These are phyloP conservation scores for Candida ficus DNA, from an alignment of 805 yeast species.

Conservation along the genomic window DNA sequence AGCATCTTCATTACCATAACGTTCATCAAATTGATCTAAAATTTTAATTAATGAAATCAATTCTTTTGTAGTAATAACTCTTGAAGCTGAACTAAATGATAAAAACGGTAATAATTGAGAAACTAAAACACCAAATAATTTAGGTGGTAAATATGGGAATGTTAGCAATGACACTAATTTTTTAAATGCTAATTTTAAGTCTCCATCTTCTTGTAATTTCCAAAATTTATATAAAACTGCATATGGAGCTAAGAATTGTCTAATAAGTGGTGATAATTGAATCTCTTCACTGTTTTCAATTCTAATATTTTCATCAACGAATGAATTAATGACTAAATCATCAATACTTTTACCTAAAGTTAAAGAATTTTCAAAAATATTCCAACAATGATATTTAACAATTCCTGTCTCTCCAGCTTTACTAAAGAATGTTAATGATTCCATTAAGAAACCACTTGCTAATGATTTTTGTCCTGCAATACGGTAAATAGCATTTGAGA, in stretches of 20 bases:
- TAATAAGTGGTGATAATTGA: conserved; percentile 48
- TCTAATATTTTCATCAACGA: conserved; percentile 34
- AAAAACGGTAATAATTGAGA: conserved; percentile 44
- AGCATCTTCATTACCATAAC: conserved; percentile 3
- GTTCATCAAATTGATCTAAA: conserved; percentile 19
- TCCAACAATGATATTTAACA: conserved; percentile 50
- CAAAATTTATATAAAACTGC: conserved; percentile 54
- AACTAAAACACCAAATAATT: conserved; percentile 43
- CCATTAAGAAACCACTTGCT: conserved; percentile 34
- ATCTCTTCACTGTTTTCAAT: conserved; percentile 19
- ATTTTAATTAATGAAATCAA: conserved; percentile 17
- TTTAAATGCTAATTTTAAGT: conserved; percentile 25
- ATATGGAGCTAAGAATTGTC: conserved; percentile 68
- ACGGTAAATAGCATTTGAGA: conserved; percentile 49
- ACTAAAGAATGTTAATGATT: conserved; percentile 59
- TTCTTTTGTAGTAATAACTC: conserved; percentile 18
- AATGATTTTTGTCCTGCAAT: conserved; percentile 25
- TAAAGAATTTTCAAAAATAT: conserved; percentile 56
- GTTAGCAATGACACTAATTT: conserved; percentile 37
- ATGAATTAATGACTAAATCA: conserved; percentile 51
- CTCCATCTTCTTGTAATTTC: conserved; percentile 26
- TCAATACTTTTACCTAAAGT: conserved; percentile 46
- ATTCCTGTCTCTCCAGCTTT: conserved; percentile 54
- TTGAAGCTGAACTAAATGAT: conserved; percentile 18
- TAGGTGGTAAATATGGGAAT: conserved; percentile 49